Evolutionary conservation across 768 basidiomycete species (phyloP), one percentile per base, ranked within the genome.

Genomic region (Phylloporus rhodoxanthus): DNA sequence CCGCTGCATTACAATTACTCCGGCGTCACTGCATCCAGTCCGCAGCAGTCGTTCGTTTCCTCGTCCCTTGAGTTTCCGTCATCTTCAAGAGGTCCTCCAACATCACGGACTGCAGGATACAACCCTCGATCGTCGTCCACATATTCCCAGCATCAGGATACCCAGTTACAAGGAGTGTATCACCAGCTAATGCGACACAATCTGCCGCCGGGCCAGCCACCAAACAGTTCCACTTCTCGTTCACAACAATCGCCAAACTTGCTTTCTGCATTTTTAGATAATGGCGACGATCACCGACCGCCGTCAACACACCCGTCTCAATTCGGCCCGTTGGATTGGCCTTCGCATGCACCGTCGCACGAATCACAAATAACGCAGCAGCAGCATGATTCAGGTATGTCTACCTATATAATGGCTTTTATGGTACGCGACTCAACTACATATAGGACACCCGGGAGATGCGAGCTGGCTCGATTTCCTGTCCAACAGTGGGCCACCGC

Each of bases 381-480:
- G 43, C 63, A 55, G 25, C 63, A 69, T 39, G 61, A 63, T 43
- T 50, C 59, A 47, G 63, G 64, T 63, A 38, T 14, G 57, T 40
- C 2, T 10, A 10, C 19, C 33, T 14, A 4, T 20, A 4, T 29
- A 14, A 13, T 17, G 8, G 4, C 20, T 11, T n/a, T 20, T 9
- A 43, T 7, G 23, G 17, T 26, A 10, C 15, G 21, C n/a, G 20
- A 51, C 50, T 56, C 37, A 56, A 15, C 23, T 11, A 1, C 37
- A 15, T 11, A 28, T 30, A 66, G 64, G 57, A 33, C 61, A 63
- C 28, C 43, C 68, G 17, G 60, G 57, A 11, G 68, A 68, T n/a
- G 54, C 68, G 4, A 61, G 48, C 28, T 68, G 67, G 67, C 59
- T 68, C 29, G 67, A 68, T 33, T 68, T 68, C 32, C 33, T 68